These are phyloP conservation scores for Helichrysum umbraculigerum DNA, from an alignment of 129 eudicot genomes.

Conservation along the genomic window DNA sequence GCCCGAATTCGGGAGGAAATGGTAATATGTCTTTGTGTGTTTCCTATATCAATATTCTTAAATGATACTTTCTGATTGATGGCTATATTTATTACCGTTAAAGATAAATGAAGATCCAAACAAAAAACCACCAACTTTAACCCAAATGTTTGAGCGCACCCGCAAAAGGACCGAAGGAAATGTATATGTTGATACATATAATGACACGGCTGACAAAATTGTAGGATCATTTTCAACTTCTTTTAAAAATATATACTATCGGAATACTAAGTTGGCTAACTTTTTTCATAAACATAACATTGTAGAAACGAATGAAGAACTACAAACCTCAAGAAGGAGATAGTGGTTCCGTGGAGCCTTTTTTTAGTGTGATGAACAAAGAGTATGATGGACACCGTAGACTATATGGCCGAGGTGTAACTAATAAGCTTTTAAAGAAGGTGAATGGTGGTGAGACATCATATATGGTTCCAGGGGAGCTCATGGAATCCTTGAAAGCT, in stretches of 20 bases:
- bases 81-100: background rate
- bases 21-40: background rate
- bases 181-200: conserved; percentile 1
- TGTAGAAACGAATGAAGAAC: background rate
- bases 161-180: background rate
- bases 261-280: background rate
- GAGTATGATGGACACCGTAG: background rate
- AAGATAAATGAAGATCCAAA: background rate
- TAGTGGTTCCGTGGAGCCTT: background rate
- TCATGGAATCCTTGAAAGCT: background rate
- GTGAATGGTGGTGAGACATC: background rate
- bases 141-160: background rate
- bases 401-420: conserved; percentile 1
- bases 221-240: background rate
- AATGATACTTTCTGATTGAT: background rate
- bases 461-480: background rate
- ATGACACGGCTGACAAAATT: background rate
- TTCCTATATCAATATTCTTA: background rate
- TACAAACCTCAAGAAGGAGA: background rate
- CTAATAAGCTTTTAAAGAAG: background rate
- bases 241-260: background rate
- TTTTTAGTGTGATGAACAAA: background rate
- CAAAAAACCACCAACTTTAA: no score
- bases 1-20: conserved; percentile 2
- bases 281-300: background rate